Evolutionary conservation across 1,139 yeast genomes (phyloP), one percentile per base, ranked within the genome.

Genomic region (Nadsonia commutata): DNA sequence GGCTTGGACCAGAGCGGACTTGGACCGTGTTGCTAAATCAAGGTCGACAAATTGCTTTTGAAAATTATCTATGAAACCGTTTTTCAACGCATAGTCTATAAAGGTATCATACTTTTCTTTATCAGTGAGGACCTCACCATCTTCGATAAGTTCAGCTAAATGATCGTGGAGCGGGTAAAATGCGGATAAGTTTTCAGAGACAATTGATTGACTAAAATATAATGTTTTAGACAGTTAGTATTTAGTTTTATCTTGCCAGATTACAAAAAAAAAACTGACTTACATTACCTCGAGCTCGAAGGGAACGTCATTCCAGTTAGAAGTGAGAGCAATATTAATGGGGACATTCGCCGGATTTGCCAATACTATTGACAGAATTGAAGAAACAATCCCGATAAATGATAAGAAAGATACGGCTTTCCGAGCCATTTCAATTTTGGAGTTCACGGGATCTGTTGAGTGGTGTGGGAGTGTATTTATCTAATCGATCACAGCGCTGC

Each of bases 1-100:
- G 1, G 86, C 65, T 50, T 76, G 74, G 20, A 84, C 67, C 42
- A 78, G 63, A 3, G 95, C 85, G 1, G 81, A 64, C 46, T 68
- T 61, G 37, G 68, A 61, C 44, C 77, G 76, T 48, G 75, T 64
- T 1, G 74, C 74, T 39, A 78, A 53, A 39, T 74, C 64, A 44
- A 76, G 65, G 46, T 75, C 71, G n/a, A 72, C 64, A 36, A 75
- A 59, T 2, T 67, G 53, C 22, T 53, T 55, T 22, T 56, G 50
- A 6, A 46, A 44, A 11, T 44, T 40, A 13, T 46, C 19, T 8
- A 60, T 21, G 36, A 53, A 53, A 1, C 49, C 60, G 3, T 47
- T 40, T 5, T 56, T 55, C 0, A 58, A 50, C 5, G 71, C 56
- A 16, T 60, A 52, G 0, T 56, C 54, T 4, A 67, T 47, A 1